Evolutionary conservation across 805 yeast species (phyloP), one percentile per base, ranked within the genome.

Genomic region (Lipomyces japonicus): DNA sequence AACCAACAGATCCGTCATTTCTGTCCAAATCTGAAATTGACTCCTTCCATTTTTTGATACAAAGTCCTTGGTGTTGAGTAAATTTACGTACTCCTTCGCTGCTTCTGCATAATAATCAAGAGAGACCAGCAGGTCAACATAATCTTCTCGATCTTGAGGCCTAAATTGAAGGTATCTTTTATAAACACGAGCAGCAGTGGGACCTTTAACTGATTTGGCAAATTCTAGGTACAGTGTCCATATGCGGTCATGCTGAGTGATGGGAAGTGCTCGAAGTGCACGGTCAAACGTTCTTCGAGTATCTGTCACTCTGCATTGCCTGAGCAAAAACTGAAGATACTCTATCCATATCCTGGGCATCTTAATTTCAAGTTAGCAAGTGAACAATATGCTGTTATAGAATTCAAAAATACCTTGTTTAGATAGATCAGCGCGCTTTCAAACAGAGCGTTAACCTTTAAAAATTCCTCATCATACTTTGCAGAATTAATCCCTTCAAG

Each of bases 141-240:
- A 63, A 25, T 53, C 55, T 41, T 68, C 70, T 4, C 49, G 44
- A 23, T 62, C 60, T 4, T 53, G 47, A 2, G 67, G 65, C 24
- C 53, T 46, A 42, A 57, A 60, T 42, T 55, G 51, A 4, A 65
- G 43, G 50, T 68, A 75, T 34, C 76, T 57, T 25, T 51, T 54
- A 62, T 68, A 70, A 3, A 73, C 61, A 9, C 40, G 22, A 23
- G 68, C 68, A 1, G 65, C 70, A 0, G 75, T 69, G 1, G 23
- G 46, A 21, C 79, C 82, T 2, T 75, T 75, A 21, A 73, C 67
- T 0, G 53, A 44, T 39, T 67, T 67, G 1, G 79, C 79, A 65
- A 74, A 78, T 19, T 68, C 58, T 39, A 83, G 67, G 49, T 79
- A 84, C 52, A 75, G 61, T 1, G 72, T 67, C 77, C 93, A 77